These are phyloP conservation scores for Cornus kousa DNA, from an alignment of 148 eudicot species.

Conservation along the genomic window DNA sequence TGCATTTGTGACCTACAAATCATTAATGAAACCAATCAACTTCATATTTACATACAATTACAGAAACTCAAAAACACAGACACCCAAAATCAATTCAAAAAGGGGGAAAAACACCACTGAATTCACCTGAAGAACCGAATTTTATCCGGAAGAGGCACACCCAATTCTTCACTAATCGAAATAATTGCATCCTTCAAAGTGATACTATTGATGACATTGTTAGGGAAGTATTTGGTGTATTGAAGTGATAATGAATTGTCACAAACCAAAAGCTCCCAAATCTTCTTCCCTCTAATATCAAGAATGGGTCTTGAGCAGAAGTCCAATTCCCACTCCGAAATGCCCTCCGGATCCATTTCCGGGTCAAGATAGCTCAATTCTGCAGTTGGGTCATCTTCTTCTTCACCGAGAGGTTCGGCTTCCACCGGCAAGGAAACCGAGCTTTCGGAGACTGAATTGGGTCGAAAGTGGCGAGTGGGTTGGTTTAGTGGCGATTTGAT, in stretches of 20 bases:
- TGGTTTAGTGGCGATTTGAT: conserved; percentile 10
- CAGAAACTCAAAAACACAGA: background rate
- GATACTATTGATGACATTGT: conserved; percentile 86
- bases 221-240: conserved; percentile 82
- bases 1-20: conserved; percentile 89
- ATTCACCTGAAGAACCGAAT: conserved; percentile 76
- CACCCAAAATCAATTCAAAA: background rate
- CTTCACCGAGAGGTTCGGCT: conserved; percentile 27
- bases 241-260: conserved; percentile 81
- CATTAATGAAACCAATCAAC: conserved; percentile 13
- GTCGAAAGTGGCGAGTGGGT: conserved; percentile 11
- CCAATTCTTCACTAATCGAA: conserved; percentile 68
- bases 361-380: conserved; percentile 83
- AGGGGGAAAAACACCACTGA: background rate
- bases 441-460: conserved; percentile 59
- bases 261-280: conserved; percentile 96
- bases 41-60: background rate
- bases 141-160: conserved; percentile 81
- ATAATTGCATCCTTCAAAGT: conserved; percentile 77
- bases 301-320: conserved; percentile 96
- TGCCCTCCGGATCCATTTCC: conserved; percentile 56
- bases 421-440: conserved; percentile 47
- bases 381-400: conserved; percentile 70
- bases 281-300: conserved; percentile 89
- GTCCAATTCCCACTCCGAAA: conserved; percentile 86